Conservation (phyloP, 179 eudicot species). For the Spinacia oleracea region DNA sequence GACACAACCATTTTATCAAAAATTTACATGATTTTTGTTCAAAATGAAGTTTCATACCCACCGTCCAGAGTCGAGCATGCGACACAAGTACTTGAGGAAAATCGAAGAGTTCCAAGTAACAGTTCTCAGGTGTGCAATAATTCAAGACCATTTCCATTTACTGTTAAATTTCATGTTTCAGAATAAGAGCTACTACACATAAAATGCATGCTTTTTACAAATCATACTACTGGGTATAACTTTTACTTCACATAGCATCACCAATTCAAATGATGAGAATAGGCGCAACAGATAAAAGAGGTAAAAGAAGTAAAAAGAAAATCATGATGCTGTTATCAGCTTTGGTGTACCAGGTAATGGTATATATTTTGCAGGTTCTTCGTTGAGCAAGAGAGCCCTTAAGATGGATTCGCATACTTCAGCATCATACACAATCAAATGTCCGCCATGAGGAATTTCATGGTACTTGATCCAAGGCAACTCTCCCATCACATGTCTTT, state of each 20-base stretch:
- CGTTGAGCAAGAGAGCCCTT: constrained; percentile 71
- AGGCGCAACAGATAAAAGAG: not conserved
- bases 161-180: not conserved
- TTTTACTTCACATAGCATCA: constrained; percentile 38
- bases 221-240: constrained; percentile 15
- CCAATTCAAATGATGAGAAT: constrained; percentile 24
- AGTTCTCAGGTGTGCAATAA: not conserved
- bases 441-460: constrained; percentile 87
- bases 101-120: too few relatives aligned
- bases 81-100: too few relatives aligned
- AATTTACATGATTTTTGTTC: too few relatives aligned
- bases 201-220: constrained; percentile 28
- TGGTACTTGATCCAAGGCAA: constrained; percentile 79
- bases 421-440: constrained; percentile 72
- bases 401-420: constrained; percentile 72
- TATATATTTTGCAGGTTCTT: constrained; percentile 43
- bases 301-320: not conserved
- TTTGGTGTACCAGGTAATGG: constrained; percentile 32
- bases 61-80: too few relatives aligned
- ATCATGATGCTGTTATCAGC: constrained; percentile 28
- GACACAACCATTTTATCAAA: too few relatives aligned
- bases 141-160: not conserved
- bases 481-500: constrained; percentile 51
- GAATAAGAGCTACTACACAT: constrained; percentile 15
- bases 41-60: too few relatives aligned